A percentile compares a stretch with the other conserved stretches of the same genome.
Evolutionary conservation across 2,329 filamentous ascomycete species (phyloP).

Genomic region (Cladophialophora carrionii): DNA sequence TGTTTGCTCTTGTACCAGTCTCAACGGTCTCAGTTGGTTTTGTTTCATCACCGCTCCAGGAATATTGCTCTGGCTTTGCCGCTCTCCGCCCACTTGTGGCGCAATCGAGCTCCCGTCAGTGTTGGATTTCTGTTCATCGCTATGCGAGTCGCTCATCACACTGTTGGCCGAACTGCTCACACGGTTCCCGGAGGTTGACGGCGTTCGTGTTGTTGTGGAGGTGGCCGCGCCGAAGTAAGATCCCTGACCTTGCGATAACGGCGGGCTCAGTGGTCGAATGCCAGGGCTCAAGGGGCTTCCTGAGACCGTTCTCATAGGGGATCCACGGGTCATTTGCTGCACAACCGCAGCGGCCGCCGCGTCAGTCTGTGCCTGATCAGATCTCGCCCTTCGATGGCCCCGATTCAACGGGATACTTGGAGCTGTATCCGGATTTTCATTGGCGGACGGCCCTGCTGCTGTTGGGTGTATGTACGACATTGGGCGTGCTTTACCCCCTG

Average conservation of each 20-base stretch:
- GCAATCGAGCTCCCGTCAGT: constrained; percentile 55
- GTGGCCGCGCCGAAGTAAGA: constrained; percentile 60
- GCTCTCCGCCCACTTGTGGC: constrained; percentile 37
- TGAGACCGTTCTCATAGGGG: constrained; percentile 48
- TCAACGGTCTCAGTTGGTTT: constrained; percentile 79
- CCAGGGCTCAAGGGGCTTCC: constrained; percentile 58
- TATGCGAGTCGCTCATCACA: constrained; percentile 52
- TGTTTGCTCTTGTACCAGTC: constrained; percentile 79
- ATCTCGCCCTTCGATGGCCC: constrained; percentile 54
- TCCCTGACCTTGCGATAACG: constrained; percentile 44
- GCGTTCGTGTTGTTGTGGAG: constrained; percentile 44
- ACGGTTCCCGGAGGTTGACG: constrained; percentile 45
- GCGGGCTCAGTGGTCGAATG: constrained; percentile 61
- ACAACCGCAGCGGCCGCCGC: constrained; percentile 69
- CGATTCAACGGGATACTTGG: constrained; percentile 54
- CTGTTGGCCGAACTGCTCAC: constrained; percentile 70
- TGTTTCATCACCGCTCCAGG: constrained; percentile 65
- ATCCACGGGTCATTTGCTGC: constrained; percentile 85
- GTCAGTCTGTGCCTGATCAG: constrained; percentile 48
- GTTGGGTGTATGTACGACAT: constrained; percentile 49
- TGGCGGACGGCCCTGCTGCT: constrained; percentile 44
- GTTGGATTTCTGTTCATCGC: constrained; percentile 49
- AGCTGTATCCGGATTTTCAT: constrained; percentile 54
- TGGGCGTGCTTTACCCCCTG: constrained; percentile 39
- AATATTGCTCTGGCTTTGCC: constrained; percentile 66